phyloP scores from a whole-genome alignment of 1,284 basidiomycete species.

The Termitomyces sp. region DNA sequence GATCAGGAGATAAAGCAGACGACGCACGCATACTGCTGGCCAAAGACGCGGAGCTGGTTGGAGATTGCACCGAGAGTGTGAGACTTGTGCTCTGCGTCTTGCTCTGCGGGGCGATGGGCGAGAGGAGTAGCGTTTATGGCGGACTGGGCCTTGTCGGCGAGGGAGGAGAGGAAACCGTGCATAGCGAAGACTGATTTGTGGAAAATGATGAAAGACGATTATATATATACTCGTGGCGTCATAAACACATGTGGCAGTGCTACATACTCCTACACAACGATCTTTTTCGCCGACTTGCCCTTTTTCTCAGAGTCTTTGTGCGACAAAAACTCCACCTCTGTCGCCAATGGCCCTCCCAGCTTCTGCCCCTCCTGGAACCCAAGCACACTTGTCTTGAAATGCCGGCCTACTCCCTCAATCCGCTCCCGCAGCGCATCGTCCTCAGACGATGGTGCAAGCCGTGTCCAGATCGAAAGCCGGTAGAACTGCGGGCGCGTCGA shows the following conservation, averaged over 20 bases:
- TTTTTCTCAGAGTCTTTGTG: conserved; percentile 97
- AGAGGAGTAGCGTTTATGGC: conserved; percentile 57
- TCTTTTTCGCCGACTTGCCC: conserved; percentile 79
- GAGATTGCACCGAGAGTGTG: conserved; percentile 59
- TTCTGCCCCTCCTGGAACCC: conserved; percentile 74
- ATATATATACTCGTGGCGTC: conserved; percentile 11
- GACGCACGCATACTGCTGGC: conserved; percentile 69
- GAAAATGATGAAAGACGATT: conserved; percentile 2
- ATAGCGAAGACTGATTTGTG: conserved; percentile 31
- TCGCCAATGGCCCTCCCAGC: conserved; percentile 78
- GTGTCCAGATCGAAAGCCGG: conserved; percentile 96
- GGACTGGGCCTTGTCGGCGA: conserved; percentile 70
- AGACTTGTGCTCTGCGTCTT: conserved; percentile 34
- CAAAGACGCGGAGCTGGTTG: conserved; percentile 64
- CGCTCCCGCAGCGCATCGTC: conserved; percentile 61
- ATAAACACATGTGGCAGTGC: conserved; percentile 20
- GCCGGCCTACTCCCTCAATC: conserved; percentile 63
- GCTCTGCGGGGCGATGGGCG: conserved; percentile 41
- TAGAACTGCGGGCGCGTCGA: conserved; percentile 94
- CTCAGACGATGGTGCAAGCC: conserved; percentile 63
- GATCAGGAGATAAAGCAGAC: background rate
- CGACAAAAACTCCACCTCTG: conserved; percentile 91
- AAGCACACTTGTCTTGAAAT: conserved; percentile 90
- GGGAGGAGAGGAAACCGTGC: conserved; percentile 57
- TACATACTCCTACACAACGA: conserved; percentile 46